Conservation (phyloP, 495 filamentous ascomycete genomes). For the Polyplosphaeria fusca region DNA sequence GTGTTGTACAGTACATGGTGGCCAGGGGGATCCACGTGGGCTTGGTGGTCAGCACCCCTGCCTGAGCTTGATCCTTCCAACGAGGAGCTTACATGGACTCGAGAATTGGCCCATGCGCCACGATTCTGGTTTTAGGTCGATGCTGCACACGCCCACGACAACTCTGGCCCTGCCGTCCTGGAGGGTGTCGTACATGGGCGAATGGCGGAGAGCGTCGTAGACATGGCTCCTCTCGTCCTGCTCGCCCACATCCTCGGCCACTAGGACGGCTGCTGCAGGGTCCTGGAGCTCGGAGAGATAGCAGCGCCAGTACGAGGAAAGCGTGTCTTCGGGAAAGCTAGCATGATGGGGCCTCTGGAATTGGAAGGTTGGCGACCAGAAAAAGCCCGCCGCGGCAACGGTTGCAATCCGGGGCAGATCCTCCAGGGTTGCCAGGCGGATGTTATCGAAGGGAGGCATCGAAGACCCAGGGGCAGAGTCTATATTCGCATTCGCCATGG, state of each 20-base stretch:
- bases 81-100: slow-evolving; percentile 12
- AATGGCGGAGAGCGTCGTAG: slow-evolving; percentile 16
- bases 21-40: background rate
- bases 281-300: slow-evolving; percentile 18
- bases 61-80: background rate
- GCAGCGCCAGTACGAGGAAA: slow-evolving; percentile 18
- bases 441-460: slow-evolving; percentile 11
- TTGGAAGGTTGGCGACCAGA: slow-evolving; percentile 26
- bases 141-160: slow-evolving; percentile 22
- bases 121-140: slow-evolving; percentile 14
- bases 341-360: slow-evolving; percentile 26
- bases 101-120: slow-evolving; percentile 10
- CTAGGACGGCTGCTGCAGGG: slow-evolving; percentile 18
- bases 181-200: background rate
- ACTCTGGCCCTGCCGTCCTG: slow-evolving; percentile 1
- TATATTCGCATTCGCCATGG: no score
- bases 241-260: slow-evolving; percentile 16
- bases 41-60: slow-evolving; percentile 12
- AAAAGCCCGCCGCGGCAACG: slow-evolving; percentile 30
- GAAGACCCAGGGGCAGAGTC: background rate
- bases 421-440: slow-evolving; percentile 21
- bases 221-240: background rate
- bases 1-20: background rate
- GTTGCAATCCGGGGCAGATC: slow-evolving; percentile 27
- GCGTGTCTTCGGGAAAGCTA: slow-evolving; percentile 22